A percentile compares a stretch with the other conserved stretches of the same genome.
phyloP scores from a whole-genome alignment of 257 asterid genomes.

The Osmanthus fragrans region DNA sequence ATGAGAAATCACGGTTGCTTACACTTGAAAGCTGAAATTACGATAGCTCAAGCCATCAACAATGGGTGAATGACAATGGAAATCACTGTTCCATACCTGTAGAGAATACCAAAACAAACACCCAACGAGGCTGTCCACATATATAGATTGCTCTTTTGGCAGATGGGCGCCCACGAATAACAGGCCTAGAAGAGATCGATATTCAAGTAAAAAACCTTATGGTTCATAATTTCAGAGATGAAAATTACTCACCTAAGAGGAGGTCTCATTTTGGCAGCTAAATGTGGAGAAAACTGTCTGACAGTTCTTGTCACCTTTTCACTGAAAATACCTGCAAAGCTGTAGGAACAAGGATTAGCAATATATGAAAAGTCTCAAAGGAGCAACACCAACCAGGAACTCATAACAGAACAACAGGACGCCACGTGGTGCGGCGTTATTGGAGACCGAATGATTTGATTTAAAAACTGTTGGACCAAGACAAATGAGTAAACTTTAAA shows the following conservation, averaged over 20 bases:
- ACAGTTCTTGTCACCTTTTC: constrained; percentile 91
- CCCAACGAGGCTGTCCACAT: constrained; percentile 97
- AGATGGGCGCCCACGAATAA: constrained; percentile 96
- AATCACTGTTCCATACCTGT: constrained; percentile 39
- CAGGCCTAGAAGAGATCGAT: constrained; percentile 64
- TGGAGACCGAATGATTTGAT: neutral
- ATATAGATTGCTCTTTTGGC: constrained; percentile 72
- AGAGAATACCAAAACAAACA: constrained; percentile 65
- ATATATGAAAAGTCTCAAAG: constrained; percentile 23
- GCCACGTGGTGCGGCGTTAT: neutral
- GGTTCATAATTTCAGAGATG: constrained; percentile 2
- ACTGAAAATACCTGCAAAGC: constrained; percentile 94
- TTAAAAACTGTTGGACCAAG: neutral
- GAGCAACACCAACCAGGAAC: neutral
- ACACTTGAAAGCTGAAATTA: neutral
- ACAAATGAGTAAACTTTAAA: neutral
- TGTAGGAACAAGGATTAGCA: constrained; percentile 38
- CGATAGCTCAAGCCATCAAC: constrained; percentile 3
- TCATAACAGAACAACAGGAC: neutral
- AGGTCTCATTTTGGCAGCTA: constrained; percentile 99
- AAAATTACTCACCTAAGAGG: constrained; percentile 68
- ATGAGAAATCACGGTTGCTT: constrained; percentile 3
- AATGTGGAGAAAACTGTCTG: constrained; percentile 90
- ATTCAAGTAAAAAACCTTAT: constrained; percentile 19
- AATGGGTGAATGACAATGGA: neutral